Evolutionary conservation across 768 basidiomycete species (phyloP).

Genomic region (Sarcodon aspratus): DNA sequence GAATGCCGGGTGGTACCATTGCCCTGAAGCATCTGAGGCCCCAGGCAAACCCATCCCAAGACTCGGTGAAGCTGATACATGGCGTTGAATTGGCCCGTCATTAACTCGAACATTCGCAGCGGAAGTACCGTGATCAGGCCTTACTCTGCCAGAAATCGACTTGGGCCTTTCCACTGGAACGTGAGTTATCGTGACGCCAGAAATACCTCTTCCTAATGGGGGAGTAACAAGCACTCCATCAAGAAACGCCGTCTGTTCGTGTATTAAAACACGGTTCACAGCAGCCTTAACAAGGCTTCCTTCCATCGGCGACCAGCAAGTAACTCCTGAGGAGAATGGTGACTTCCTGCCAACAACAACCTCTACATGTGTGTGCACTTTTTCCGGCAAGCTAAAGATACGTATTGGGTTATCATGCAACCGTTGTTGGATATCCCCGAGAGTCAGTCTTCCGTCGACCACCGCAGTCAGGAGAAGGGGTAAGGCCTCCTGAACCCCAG

Average conservation of each 20-base stretch:
- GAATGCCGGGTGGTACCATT: conserved; percentile 66
- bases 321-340: conserved; percentile 29
- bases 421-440: conserved; percentile 74
- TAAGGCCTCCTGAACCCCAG: conserved; percentile 81
- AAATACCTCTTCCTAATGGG: conserved; percentile 63
- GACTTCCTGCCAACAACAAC: conserved; percentile 70
- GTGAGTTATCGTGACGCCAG: conserved; percentile 43
- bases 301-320: conserved; percentile 78
- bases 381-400: conserved; percentile 88
- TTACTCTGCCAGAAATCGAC: conserved; percentile 5
- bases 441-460: conserved; percentile 60
- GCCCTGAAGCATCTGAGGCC: not conserved
- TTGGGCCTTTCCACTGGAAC: conserved; percentile 17
- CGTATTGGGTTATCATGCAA: conserved; percentile 86
- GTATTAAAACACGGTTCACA: conserved; percentile 84
- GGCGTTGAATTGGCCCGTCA: no score
- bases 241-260: conserved; percentile 81
- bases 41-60: not conserved
- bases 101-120: conserved; percentile 1
- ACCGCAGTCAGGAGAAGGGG: conserved; percentile 86
- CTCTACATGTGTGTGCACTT: conserved; percentile 79
- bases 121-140: not conserved
- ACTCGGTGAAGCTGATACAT: not conserved
- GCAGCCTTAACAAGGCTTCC: conserved; percentile 52
- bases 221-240: conserved; percentile 64